Evolutionary conservation across 78 protist species (phyloP).

Genomic region (slime mould (Dictyostelium discoideum)): DNA sequence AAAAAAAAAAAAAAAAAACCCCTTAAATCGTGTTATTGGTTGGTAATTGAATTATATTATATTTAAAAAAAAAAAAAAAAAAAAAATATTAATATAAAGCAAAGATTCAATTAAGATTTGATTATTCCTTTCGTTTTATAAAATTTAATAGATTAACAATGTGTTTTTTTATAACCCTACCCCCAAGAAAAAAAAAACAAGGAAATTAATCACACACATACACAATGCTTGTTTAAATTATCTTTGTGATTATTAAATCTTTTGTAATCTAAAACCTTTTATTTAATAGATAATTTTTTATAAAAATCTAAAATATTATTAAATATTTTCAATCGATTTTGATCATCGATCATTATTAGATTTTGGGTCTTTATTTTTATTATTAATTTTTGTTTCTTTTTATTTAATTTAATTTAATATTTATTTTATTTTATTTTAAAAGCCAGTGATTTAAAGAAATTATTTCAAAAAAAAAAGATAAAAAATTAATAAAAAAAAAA

Average conservation of each 20-base stretch:
- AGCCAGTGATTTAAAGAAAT: too few species aligned
- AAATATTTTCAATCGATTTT: too few species aligned
- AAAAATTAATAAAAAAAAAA: too few species aligned
- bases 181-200: background rate
- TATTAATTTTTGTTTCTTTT: too few species aligned
- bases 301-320: too few species aligned
- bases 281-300: background rate
- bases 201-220: background rate
- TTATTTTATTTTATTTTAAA: too few species aligned
- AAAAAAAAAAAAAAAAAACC: background rate
- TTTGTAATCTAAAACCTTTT: background rate
- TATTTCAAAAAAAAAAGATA: too few species aligned
- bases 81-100: background rate
- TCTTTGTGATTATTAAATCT: background rate
- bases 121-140: background rate
- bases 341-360: background rate
- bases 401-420: too few species aligned
- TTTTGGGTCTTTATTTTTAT: background rate
- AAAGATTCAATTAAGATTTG: background rate
- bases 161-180: background rate
- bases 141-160: background rate
- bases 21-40: background rate
- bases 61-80: too few species aligned
- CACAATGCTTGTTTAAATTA: too few species aligned
- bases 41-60: too few species aligned